phyloP scores from a whole-genome alignment of 75 land plant species.

The Cryptomeria japonica region DNA sequence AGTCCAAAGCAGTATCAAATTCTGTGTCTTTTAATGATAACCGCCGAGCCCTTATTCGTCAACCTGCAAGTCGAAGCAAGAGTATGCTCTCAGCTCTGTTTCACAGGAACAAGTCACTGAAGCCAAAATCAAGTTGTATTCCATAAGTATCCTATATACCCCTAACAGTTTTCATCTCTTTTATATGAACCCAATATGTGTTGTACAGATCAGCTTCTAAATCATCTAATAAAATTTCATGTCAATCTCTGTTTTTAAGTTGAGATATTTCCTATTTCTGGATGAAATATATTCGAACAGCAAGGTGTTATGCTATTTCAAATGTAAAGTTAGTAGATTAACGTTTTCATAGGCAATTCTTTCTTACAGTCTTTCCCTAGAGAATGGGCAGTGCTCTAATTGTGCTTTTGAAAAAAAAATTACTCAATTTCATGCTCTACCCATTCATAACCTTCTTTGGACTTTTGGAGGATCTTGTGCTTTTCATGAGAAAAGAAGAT shows the following conservation, averaged over 20 bases:
- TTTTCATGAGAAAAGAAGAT: neutral
- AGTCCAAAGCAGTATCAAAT: conserved; percentile 27
- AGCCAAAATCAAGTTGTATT: conserved; percentile 21
- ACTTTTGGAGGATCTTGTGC: neutral
- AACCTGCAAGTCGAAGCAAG: conserved; percentile 43
- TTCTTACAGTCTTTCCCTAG: neutral
- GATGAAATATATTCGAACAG: neutral
- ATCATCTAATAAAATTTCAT: neutral
- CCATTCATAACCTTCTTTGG: neutral
- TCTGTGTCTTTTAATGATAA: conserved; percentile 39
- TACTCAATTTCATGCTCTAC: neutral
- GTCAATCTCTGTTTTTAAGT: neutral
- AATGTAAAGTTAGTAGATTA: neutral
- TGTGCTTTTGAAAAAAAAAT: neutral
- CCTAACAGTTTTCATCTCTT: neutral
- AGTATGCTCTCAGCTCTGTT: conserved; percentile 56
- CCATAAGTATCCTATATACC: neutral
- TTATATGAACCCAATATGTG: neutral
- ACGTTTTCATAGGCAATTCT: neutral
- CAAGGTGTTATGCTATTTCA: neutral
- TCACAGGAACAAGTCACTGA: conserved; percentile 41
- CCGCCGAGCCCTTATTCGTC: conserved; percentile 10
- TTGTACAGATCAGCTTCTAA: neutral
- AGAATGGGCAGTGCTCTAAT: neutral
- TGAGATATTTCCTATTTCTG: conserved; percentile 1